phyloP scores from a whole-genome alignment of 1,139 yeast genomes.

The Nematodospora anomalae region DNA sequence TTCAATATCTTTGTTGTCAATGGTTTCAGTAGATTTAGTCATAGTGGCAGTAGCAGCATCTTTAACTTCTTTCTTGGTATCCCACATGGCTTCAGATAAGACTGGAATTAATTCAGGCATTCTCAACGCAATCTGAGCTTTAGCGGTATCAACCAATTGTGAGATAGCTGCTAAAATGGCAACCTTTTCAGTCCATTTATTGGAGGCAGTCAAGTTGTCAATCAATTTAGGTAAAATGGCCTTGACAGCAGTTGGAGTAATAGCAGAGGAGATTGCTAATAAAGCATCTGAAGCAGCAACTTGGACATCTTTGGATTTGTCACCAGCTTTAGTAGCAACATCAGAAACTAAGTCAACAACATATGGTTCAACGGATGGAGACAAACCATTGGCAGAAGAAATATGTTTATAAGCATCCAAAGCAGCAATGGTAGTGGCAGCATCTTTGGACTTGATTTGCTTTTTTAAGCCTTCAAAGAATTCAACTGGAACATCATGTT shows the following conservation, averaged over 20 bases:
- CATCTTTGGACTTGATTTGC: constrained; percentile 75
- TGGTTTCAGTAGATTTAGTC: constrained; percentile 95
- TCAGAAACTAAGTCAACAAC: constrained; percentile 72
- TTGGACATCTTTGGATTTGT: constrained; percentile 78
- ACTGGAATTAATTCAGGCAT: constrained; percentile 99
- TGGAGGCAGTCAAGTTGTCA: constrained; percentile 65
- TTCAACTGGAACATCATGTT: constrained; percentile 94
- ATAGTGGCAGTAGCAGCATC: constrained; percentile 93
- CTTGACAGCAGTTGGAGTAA: constrained; percentile 94
- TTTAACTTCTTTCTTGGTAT: constrained; percentile 97
- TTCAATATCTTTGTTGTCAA: constrained; percentile 99
- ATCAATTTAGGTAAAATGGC: constrained; percentile 81
- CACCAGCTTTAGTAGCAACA: constrained; percentile 82
- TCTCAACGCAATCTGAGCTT: constrained; percentile 94
- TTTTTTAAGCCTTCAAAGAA: constrained; percentile 78
- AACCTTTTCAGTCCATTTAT: constrained; percentile 98
- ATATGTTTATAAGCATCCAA: constrained; percentile 83
- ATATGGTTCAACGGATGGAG: constrained; percentile 95
- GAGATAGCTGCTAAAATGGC: constrained; percentile 83
- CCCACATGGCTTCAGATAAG: constrained; percentile 99
- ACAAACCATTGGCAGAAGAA: constrained; percentile 73
- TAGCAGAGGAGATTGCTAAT: constrained; percentile 70
- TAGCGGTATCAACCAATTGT: constrained; percentile 90
- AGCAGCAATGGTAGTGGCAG: constrained; percentile 66
- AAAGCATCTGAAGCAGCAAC: constrained; percentile 72